These are phyloP conservation scores for Aurantiochytrium sp. DNA, from an alignment of 108 stramenopile genomes.

Conservation along the genomic window DNA sequence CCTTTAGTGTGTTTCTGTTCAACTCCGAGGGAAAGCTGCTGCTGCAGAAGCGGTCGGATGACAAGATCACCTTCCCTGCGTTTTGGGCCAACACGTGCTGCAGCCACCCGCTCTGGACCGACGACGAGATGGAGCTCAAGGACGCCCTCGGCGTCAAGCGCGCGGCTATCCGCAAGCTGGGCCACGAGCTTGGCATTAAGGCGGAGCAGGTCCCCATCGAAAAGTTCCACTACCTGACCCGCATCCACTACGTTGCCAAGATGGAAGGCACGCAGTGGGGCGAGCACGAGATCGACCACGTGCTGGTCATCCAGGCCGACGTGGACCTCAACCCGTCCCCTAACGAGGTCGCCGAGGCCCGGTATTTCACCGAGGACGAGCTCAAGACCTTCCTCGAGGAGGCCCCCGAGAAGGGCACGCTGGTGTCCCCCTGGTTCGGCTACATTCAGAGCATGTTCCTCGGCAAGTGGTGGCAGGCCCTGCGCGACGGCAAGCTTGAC, in stretches of 20 bases:
- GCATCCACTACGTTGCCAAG: slow-evolving; percentile 87
- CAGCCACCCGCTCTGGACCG: slow-evolving; percentile 80
- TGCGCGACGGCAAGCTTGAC: neutral
- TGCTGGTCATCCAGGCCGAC: slow-evolving; percentile 71
- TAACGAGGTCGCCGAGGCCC: slow-evolving; percentile 78
- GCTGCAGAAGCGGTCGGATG: slow-evolving; percentile 82
- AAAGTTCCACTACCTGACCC: slow-evolving; percentile 89
- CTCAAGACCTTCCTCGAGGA: slow-evolving; percentile 69
- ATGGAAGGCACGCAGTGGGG: slow-evolving; percentile 80
- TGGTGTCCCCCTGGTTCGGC: slow-evolving; percentile 34
- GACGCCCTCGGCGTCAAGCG: slow-evolving; percentile 79
- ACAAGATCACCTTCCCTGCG: slow-evolving; percentile 96
- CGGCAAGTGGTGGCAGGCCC: slow-evolving; percentile 29
- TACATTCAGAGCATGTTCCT: slow-evolving; percentile 7
- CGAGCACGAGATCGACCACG: slow-evolving; percentile 98
- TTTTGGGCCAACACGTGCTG: slow-evolving; percentile 99
- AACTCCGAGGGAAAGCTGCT: slow-evolving; percentile 77
- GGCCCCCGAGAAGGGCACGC: neutral
- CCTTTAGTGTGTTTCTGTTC: slow-evolving; percentile 96
- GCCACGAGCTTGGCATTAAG: slow-evolving; percentile 91
- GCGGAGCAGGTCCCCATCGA: slow-evolving; percentile 57
- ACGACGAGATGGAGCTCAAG: slow-evolving; percentile 55
- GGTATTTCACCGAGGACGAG: slow-evolving; percentile 67
- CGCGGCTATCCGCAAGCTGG: slow-evolving; percentile 91
- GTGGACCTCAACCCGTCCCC: slow-evolving; percentile 69